Base-by-base conservation (phyloP, 345 rosid species). In the Citrus maxima region DNA sequence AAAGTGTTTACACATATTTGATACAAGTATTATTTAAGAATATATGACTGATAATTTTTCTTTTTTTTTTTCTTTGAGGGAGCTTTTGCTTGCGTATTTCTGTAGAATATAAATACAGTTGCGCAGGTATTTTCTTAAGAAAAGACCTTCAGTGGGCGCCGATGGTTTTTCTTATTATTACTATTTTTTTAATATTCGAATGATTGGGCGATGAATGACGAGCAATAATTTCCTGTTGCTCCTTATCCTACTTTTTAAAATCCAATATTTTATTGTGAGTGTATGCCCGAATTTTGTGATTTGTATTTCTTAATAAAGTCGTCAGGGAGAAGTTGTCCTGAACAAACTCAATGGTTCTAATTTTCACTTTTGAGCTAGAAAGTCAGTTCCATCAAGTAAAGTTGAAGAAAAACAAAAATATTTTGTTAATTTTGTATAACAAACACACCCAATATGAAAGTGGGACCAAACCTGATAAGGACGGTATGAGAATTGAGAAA, bases 1-100 rank as follows among this genome's bases (percentile, higher is more conserved):
- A 30, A 30, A 30, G 0, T 30, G 3, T 30, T 30, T 0, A 30
- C 0, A 30, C 0, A 30, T 0, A 0, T 30, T 30, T 30, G 0
- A 30, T 30, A 3, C 4, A 2, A 0, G 0, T 30, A 0, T 3
- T 2, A 30, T 0, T 30, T 30, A 30, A 30, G 0, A 0, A 30
- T 3, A 30, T 0, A 30, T 3, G 32, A 30, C 4, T 30, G 0
- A 30, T 30, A 30, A 3, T 30, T 30, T 30, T 2, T n/a, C n/a
- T n/a, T 0, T 0, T 30, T 32, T 32, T 32, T 34, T 14, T 3
- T 46, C 18, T 12, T 4, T 46, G 5, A 12, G 1, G 5, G 51
- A 46, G 12, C 56, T 14, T 51, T 51, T 4, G 22, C 56, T 18
- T 51, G 21, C 0, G 22, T 51, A 51, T 51, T 4, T 51, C 22